Evolutionary conservation across 2,329 filamentous ascomycete genomes (phyloP).

Genomic region (Xylaria multiplex): DNA sequence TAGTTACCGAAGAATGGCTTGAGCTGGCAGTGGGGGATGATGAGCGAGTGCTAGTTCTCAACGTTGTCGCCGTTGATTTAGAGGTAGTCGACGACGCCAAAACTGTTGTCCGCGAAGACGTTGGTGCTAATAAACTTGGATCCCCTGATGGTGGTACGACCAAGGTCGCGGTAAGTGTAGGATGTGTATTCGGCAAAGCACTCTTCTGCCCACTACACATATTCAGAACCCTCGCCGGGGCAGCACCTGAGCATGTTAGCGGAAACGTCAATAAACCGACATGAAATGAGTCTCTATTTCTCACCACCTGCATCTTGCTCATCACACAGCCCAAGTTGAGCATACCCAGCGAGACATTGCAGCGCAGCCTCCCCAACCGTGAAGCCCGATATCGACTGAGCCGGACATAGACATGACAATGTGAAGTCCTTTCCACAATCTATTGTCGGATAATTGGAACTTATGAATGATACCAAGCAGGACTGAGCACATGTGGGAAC

Average conservation of each 20-base stretch:
- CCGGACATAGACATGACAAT: slow-evolving; percentile 71
- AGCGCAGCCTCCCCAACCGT: slow-evolving; percentile 78
- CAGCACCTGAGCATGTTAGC: slow-evolving; percentile 39
- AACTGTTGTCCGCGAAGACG: slow-evolving; percentile 29
- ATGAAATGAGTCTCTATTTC: slow-evolving; percentile 16
- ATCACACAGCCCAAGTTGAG: slow-evolving; percentile 61
- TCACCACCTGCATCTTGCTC: slow-evolving; percentile 56
- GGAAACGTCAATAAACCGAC: slow-evolving; percentile 31
- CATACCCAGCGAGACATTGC: slow-evolving; percentile 70
- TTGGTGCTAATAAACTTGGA: slow-evolving; percentile 35
- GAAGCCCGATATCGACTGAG: slow-evolving; percentile 67
- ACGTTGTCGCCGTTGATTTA: slow-evolving; percentile 26
- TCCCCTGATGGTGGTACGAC: slow-evolving; percentile 48
- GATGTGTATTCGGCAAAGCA: slow-evolving; percentile 67
- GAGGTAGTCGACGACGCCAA: slow-evolving; percentile 15
- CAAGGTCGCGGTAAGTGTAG: slow-evolving; percentile 67
- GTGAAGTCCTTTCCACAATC: slow-evolving; percentile 62
- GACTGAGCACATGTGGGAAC: slow-evolving; percentile 47
- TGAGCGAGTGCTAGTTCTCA: slow-evolving; percentile 24
- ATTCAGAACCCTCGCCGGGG: slow-evolving; percentile 55
- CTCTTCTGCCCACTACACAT: slow-evolving; percentile 66
- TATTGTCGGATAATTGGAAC: slow-evolving; percentile 63
- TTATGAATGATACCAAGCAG: slow-evolving; percentile 72
- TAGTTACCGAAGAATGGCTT: slow-evolving; percentile 11
- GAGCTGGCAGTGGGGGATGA: slow-evolving; percentile 17